These are phyloP conservation scores for Prunus kanzakura DNA, from an alignment of 306 rosid species.

Conservation along the genomic window DNA sequence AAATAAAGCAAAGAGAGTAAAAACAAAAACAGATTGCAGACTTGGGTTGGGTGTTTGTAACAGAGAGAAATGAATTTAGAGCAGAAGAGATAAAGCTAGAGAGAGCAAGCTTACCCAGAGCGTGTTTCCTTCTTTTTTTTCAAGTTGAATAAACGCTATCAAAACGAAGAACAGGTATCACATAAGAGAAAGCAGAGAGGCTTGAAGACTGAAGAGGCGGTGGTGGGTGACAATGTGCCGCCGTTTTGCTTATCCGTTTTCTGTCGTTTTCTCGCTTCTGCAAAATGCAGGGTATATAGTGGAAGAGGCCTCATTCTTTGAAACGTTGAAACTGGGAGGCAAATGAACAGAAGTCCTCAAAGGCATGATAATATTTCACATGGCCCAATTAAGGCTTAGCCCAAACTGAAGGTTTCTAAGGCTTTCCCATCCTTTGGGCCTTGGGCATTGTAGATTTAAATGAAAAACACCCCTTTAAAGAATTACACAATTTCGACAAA, in stretches of 20 bases:
- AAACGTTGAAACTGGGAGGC: neutral
- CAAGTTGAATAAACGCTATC: neutral
- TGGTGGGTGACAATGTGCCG: conserved; percentile 17
- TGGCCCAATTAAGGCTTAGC: neutral
- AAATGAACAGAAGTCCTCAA: neutral
- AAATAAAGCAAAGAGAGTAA: neutral
- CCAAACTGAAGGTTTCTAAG: neutral
- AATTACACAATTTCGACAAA: no score
- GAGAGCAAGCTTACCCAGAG: conserved; percentile 18
- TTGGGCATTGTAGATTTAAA: no score
- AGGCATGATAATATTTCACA: neutral
- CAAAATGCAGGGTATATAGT: neutral
- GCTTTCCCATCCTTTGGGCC: no score
- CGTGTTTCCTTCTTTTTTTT: neutral
- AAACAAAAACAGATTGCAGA: neutral
- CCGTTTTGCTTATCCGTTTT: conserved; percentile 27
- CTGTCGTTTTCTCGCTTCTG: conserved; percentile 6
- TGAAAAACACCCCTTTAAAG: no score
- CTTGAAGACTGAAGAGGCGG: conserved; percentile 3
- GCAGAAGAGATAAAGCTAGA: neutral
- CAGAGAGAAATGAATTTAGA: neutral
- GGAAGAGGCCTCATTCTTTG: neutral
- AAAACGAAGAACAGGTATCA: neutral
- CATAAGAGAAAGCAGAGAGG: neutral
- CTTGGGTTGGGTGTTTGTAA: neutral